Base-by-base conservation (phyloP, 768 basidiomycete genomes). In the Dentipellis sp. region DNA sequence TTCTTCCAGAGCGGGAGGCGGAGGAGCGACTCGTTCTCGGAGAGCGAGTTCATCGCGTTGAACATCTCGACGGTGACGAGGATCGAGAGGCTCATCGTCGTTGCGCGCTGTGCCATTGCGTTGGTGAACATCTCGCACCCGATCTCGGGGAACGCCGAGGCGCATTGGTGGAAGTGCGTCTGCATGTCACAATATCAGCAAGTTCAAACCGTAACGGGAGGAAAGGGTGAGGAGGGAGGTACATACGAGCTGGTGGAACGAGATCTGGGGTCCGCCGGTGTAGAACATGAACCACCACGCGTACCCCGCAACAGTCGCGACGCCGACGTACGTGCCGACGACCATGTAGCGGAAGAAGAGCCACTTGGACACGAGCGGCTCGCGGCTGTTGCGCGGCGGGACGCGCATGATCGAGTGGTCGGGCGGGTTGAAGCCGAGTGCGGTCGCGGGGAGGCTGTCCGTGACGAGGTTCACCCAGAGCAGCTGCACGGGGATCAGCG, bases 211-310 rank as follows among this genome's bases (percentile, higher is more conserved):
- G n/a, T n/a, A n/a, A 50, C 14, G 50, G 36, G 36, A 42, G 36
- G 62, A 19, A 62, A 56, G 48, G 55, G 51, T 8, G 37, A 56
- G 29, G 54, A n/a, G n/a, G n/a, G 48, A 51, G 35, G 17, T 10
- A 78, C 90, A 66, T 64, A 97, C 94, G 59, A 99, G 75, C 71
- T 99, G 91, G 65, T 91, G 76, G 77, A 89, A 97, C 3, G 89
- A 78, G 65, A 99, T 97, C 66, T 94, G 91, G 4, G 95, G 95
- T 1, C 95, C 95, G 48, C 80, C 87, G 14, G 78, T 65, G 69
- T 97, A 97, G 70, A 84, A 88, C 65, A 95, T 75, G 75, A 99
- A 99, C 95, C 95, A 98, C 95, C 95, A 99, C 0, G 93, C 95
- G 66, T 99, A 99, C 50, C 94, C 95, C 62, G 88, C 92, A 22